phyloP scores from a whole-genome alignment of 164 flowering plant genomes.

The Hamamelis virginiana region DNA sequence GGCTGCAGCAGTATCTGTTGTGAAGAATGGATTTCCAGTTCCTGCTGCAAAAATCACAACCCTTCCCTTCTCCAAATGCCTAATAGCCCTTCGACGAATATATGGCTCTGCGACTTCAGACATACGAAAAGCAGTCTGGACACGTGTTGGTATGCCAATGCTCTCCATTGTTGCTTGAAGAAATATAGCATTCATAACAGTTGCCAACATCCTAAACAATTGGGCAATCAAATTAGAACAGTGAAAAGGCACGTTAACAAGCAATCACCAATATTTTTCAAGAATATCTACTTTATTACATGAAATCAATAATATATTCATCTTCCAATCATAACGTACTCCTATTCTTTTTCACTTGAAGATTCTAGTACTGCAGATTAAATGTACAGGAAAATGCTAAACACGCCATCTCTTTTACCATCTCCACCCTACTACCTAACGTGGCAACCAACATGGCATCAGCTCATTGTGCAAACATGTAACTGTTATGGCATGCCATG shows the following conservation, averaged over 20 bases:
- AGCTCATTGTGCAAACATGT: too few relatives aligned
- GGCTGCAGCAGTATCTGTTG: slow-evolving; percentile 99
- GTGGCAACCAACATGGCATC: too few relatives aligned
- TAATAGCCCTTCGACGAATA: slow-evolving; percentile 85
- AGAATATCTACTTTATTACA: too few relatives aligned
- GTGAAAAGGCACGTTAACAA: neutral
- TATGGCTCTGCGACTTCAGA: slow-evolving; percentile 99
- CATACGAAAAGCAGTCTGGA: slow-evolving; percentile 98
- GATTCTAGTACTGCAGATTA: too few relatives aligned
- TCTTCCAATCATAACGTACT: too few relatives aligned
- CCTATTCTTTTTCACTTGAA: too few relatives aligned
- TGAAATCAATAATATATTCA: too few relatives aligned
- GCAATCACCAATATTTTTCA: neutral
- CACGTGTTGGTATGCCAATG: slow-evolving; percentile 95
- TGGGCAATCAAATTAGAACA: neutral
- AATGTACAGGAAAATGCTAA: too few relatives aligned
- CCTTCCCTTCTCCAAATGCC: slow-evolving; percentile 98
- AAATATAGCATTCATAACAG: slow-evolving; percentile 99
- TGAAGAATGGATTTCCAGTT: slow-evolving; percentile 99
- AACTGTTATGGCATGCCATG: too few relatives aligned
- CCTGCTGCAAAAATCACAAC: slow-evolving; percentile 99
- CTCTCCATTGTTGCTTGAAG: slow-evolving; percentile 99
- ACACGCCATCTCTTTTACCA: too few relatives aligned
- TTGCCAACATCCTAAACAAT: slow-evolving; percentile 84
- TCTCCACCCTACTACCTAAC: too few relatives aligned